Base-by-base conservation (phyloP, 2,329 filamentous ascomycete species). In the Scedosporium apiospermum region DNA sequence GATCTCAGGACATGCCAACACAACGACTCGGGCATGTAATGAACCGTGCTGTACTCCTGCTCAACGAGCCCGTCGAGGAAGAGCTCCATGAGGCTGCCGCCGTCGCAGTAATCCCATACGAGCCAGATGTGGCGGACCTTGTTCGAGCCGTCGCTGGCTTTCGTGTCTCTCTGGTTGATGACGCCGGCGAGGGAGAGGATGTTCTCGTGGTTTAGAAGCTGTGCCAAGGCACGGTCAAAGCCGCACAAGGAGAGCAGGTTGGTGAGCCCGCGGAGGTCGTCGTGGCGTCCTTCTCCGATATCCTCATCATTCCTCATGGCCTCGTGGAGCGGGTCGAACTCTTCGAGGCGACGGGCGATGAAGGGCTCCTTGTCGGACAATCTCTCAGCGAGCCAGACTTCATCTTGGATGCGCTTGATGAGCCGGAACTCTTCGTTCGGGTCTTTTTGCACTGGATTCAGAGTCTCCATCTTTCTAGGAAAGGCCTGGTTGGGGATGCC, bases 1-100 rank as follows among this genome's bases (percentile, higher is more conserved):
- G 77, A 78, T 10, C 73, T 68, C 12, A 80, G 72, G 7, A 85
- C 81, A 66, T 85, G 82, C 82, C 82, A 85, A 65, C 81, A 81
- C 12, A 85, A 71, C 2, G 75, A 74, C 66, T 85, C 82, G 0
- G 81, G 81, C 12, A 82, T 68, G 65, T 79, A 80, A 12, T 68
- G 69, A 4, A 62, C 49, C 2, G 62, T 64, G 42, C 66, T 49
- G 16, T 67, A 64, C 4, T 64, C 66, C 27, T 71, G 65, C 16
- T 71, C 67, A 2, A 71, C 57, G 2, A 68, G 60, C 5, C 64
- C 65, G 42, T 67, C 66, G 3, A 55, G 68, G 23, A 81, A 71
- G 10, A 83, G 66, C 34, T 73, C 73, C 26, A 73, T 72, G 42
- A 85, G 74, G 49, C 74, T 79, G 41, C 80, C 80, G 4, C 77